Evolutionary conservation across 306 rosid genomes (phyloP).

Genomic region (Alnus glutinosa): DNA sequence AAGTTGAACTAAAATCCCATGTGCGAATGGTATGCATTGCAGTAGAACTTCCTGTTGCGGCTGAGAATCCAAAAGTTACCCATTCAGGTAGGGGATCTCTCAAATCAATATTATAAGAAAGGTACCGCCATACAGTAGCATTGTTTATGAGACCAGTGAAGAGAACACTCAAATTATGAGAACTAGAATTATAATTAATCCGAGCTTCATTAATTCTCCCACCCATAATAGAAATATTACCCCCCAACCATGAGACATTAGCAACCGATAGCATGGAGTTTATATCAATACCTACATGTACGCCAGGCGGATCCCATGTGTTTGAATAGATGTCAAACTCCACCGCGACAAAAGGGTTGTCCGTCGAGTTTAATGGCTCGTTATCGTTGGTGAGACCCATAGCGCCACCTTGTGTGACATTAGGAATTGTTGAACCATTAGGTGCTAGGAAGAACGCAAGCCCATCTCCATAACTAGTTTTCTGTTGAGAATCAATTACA

Average conservation of each 20-base stretch:
- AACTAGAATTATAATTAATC: slow-evolving; percentile 36
- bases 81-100: slow-evolving; percentile 21
- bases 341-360: neutral
- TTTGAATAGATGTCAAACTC: neutral
- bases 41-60: neutral
- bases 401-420: slow-evolving; percentile 34
- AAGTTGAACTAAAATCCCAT: neutral
- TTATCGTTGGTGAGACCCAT: slow-evolving; percentile 41
- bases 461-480: slow-evolving; percentile 22
- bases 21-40: neutral
- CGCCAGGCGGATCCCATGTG: neutral
- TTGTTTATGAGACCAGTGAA: slow-evolving; percentile 30
- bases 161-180: slow-evolving; percentile 33
- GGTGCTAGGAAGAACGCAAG: slow-evolving; percentile 54
- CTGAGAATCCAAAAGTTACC: slow-evolving; percentile 40
- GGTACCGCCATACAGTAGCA: neutral
- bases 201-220: slow-evolving; percentile 31
- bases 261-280: neutral
- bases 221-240: no score
- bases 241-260: neutral
- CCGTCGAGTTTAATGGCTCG: neutral
- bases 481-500: slow-evolving; percentile 24
- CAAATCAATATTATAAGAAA: slow-evolving; percentile 19
- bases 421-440: slow-evolving; percentile 12
- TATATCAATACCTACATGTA: neutral